Evolutionary conservation across 208 protist species (phyloP).

Genomic region (Leishmania tropica): DNA sequence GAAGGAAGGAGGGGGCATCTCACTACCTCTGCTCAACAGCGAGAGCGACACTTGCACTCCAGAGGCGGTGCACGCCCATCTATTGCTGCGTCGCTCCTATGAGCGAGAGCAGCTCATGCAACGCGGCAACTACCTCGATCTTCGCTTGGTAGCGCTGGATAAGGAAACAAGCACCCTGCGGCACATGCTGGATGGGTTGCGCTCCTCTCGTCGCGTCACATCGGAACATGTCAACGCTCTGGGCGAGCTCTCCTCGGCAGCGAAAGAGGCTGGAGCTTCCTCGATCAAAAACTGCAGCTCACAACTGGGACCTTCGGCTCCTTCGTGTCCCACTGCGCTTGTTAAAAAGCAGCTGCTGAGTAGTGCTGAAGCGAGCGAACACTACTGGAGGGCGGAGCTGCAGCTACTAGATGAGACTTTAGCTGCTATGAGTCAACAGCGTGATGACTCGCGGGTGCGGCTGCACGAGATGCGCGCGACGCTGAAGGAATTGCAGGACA

Average conservation of each 20-base stretch:
- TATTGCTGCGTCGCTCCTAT: conserved; percentile 64
- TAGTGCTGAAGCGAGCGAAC: conserved; percentile 13
- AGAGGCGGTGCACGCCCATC: conserved; percentile 68
- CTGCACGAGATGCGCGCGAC: conserved; percentile 22
- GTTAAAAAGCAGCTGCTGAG: conserved; percentile 22
- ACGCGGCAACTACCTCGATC: conserved; percentile 76
- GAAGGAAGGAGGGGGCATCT: conserved; percentile 10
- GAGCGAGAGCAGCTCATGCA: conserved; percentile 78
- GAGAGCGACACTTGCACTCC: conserved; percentile 23
- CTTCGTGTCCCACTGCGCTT: background rate
- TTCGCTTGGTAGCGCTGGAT: conserved; percentile 64
- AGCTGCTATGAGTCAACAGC: conserved; percentile 27
- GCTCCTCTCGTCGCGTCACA: conserved; percentile 7
- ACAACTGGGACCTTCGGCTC: background rate
- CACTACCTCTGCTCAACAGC: conserved; percentile 13
- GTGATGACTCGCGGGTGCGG: conserved; percentile 22
- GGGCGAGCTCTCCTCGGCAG: background rate
- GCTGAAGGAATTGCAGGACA: conserved; percentile 35
- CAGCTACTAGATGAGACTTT: conserved; percentile 35
- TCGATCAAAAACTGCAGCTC: background rate
- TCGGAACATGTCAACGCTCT: background rate
- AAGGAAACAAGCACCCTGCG: conserved; percentile 62
- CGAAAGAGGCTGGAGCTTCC: background rate
- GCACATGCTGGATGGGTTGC: conserved; percentile 52
- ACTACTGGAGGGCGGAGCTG: conserved; percentile 30